Percentiles rank a stretch among this genome's conserved stretches.
Conservation (phyloP, 2,329 filamentous ascomycete genomes). For the Cercospora janseana region DNA sequence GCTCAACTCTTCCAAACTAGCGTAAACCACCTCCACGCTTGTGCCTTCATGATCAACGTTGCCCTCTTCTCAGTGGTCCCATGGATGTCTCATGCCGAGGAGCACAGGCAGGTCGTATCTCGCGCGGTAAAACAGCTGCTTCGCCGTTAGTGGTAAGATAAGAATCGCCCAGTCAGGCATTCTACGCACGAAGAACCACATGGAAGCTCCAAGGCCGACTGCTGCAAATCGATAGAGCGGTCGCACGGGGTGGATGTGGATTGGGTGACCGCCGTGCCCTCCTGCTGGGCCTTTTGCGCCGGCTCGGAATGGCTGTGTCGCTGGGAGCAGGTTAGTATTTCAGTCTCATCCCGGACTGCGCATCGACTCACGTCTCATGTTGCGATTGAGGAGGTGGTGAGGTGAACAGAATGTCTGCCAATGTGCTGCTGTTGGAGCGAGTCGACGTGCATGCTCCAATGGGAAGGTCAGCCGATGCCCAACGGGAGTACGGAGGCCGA, state of each 20-base stretch:
- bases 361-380: conserved; percentile 17
- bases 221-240: conserved; percentile 81
- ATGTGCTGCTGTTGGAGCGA: background rate
- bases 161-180: background rate
- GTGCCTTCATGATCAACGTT: background rate
- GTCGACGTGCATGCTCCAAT: background rate
- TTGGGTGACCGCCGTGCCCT: conserved; percentile 50
- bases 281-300: conserved; percentile 32
- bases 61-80: conserved; percentile 69
- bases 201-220: conserved; percentile 84
- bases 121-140: conserved; percentile 87
- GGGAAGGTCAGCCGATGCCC: conserved; percentile 1
- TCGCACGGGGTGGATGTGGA: conserved; percentile 60
- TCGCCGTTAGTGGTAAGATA: conserved; percentile 13
- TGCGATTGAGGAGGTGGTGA: background rate
- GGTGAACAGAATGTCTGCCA: background rate
- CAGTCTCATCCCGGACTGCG: background rate
- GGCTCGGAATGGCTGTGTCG: conserved; percentile 26
- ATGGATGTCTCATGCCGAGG: conserved; percentile 92
- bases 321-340: background rate
- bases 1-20: background rate
- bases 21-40: too few species aligned
- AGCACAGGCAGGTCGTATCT: conserved; percentile 93
- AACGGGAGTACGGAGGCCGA: background rate
- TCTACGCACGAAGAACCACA: conserved; percentile 89